Conservation (phyloP, 352 stramenopile species). For the Phytophthora pseudosyringae region DNA sequence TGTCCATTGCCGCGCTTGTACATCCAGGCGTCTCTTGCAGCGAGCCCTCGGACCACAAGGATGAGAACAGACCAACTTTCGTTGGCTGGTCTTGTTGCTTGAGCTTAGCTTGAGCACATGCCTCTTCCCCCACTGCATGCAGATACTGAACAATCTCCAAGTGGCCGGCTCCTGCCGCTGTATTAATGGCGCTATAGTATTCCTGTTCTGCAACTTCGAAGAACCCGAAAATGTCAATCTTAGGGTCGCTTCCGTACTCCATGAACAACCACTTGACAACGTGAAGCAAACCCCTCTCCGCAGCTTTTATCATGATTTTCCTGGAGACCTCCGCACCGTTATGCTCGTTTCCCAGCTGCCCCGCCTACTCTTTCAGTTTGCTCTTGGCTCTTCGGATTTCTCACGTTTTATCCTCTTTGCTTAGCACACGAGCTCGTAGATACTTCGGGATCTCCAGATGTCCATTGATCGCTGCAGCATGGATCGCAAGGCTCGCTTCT, state of each 20-base stretch:
- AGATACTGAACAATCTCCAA: not conserved
- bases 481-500: slow-evolving; percentile 9
- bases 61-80: too few species aligned
- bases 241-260: not conserved
- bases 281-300: not conserved
- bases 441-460: slow-evolving; percentile 1
- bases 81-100: too few species aligned
- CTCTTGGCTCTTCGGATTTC: too few species aligned
- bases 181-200: not conserved
- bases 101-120: too few species aligned
- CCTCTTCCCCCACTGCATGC: not conserved
- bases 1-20: not conserved
- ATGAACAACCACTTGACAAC: not conserved
- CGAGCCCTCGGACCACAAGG: too few species aligned
- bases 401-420: not conserved
- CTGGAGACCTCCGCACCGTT: not conserved
- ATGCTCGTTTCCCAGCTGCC: too few species aligned
- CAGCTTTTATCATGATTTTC: not conserved
- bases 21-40: not conserved
- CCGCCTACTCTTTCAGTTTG: too few species aligned
- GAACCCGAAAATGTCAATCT: not conserved
- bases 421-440: not conserved
- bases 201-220: not conserved
- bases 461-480: not conserved
- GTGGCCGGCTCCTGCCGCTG: not conserved